These are phyloP conservation scores for Byssothecium circinans DNA, from an alignment of 2,329 filamentous ascomycete species.

Conservation along the genomic window DNA sequence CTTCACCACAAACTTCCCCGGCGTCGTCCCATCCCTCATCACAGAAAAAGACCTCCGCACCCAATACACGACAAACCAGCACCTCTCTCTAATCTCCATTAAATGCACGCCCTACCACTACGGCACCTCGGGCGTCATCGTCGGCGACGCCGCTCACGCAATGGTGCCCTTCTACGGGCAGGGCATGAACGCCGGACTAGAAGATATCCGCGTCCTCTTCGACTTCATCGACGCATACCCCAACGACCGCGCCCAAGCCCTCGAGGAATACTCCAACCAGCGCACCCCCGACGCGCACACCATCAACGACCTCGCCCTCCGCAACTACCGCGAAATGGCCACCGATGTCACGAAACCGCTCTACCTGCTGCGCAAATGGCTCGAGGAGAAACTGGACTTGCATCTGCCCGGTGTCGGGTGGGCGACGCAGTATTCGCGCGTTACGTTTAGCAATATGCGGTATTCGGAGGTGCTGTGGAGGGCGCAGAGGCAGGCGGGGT, in stretches of 20 bases:
- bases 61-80: constrained; percentile 81
- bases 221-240: constrained; percentile 72
- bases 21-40: constrained; percentile 72
- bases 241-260: constrained; percentile 47
- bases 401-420: constrained; percentile 79
- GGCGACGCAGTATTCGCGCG: constrained; percentile 87
- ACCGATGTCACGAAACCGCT: constrained; percentile 74
- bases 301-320: constrained; percentile 87
- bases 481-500: constrained; percentile 54
- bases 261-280: constrained; percentile 73
- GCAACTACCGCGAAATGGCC: constrained; percentile 95
- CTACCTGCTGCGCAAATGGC: constrained; percentile 78
- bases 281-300: constrained; percentile 79
- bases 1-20: constrained; percentile 84
- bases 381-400: constrained; percentile 81
- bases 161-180: constrained; percentile 99
- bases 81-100: constrained; percentile 89
- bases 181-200: constrained; percentile 94
- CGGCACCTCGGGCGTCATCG: constrained; percentile 72
- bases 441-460: constrained; percentile 90
- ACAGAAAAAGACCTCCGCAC: constrained; percentile 65
- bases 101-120: constrained; percentile 91
- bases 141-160: constrained; percentile 93
- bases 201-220: constrained; percentile 90
- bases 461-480: constrained; percentile 79